Percentiles rank a stretch among this genome's conserved stretches.
Evolutionary conservation across 106 monocot species (phyloP).

Genomic region (Dioscorea zingiberensis): DNA sequence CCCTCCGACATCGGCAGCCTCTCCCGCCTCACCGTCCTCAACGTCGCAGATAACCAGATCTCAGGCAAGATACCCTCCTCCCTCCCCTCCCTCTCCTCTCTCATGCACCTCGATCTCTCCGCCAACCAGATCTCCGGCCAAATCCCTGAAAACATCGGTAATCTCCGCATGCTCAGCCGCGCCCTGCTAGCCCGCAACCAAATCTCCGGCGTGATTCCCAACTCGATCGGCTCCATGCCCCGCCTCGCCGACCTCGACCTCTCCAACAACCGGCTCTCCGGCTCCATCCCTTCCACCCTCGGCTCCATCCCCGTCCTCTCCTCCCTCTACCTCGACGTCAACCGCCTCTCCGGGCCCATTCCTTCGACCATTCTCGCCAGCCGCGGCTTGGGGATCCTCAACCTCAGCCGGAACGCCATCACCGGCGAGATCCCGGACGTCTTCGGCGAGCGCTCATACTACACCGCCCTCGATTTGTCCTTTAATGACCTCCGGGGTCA

Average conservation of each 20-base stretch:
- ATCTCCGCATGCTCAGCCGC: constrained; percentile 71
- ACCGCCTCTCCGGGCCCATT: constrained; percentile 55
- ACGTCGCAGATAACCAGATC: constrained; percentile 78
- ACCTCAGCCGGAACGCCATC: constrained; percentile 69
- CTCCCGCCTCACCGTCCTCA: constrained; percentile 63
- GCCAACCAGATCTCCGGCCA: constrained; percentile 48
- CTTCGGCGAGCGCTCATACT: constrained; percentile 55
- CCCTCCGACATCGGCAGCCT: constrained; percentile 51
- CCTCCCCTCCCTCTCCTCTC: constrained; percentile 35
- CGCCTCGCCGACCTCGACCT: constrained; percentile 90
- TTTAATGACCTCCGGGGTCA: constrained; percentile 45
- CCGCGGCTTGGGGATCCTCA: constrained; percentile 63
- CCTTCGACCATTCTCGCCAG: constrained; percentile 43
- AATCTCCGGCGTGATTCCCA: constrained; percentile 57
- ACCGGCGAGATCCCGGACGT: constrained; percentile 67
- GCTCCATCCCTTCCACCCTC: constrained; percentile 40
- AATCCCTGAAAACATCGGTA: constrained; percentile 54
- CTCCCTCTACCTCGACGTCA: constrained; percentile 69
- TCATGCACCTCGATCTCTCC: constrained; percentile 81
- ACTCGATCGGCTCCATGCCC: constrained; percentile 39
- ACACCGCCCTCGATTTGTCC: constrained; percentile 64
- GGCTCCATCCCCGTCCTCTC: constrained; percentile 68
- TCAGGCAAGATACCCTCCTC: constrained; percentile 57
- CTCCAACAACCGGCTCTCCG: constrained; percentile 44
- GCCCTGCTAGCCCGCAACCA: constrained; percentile 61